Evolutionary conservation across 441 rosid genomes (phyloP).

Genomic region (Aleurites moluccanus): DNA sequence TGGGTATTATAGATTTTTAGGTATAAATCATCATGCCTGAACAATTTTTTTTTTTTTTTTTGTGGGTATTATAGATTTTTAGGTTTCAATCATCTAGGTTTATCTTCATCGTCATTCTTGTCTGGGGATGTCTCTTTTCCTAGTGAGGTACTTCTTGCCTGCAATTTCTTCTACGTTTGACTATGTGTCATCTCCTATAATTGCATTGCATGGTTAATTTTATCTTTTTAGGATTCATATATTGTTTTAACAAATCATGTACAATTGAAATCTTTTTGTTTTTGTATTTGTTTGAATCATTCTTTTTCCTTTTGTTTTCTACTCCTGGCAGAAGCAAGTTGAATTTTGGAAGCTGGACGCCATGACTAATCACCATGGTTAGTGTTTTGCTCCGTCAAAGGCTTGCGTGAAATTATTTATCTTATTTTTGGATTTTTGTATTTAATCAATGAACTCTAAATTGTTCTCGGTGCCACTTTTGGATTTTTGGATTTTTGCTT

Average conservation of each 20-base stretch:
- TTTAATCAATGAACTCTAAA: too few species aligned
- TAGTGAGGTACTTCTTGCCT: slow-evolving; percentile 39
- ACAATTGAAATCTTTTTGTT: neutral
- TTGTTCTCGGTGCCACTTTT: too few species aligned
- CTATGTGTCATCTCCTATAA: neutral
- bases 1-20: slow-evolving; percentile 1
- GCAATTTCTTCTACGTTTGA: slow-evolving; percentile 11
- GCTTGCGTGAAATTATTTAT: neutral
- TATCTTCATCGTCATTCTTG: slow-evolving; percentile 36
- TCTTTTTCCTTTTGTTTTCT: slow-evolving; percentile 17
- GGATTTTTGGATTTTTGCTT: too few species aligned
- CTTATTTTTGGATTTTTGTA: neutral
- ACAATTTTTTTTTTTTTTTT: too few species aligned
- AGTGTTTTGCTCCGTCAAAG: slow-evolving; percentile 28
- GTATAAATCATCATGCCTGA: slow-evolving; percentile 39
- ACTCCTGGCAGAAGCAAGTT: slow-evolving; percentile 43
- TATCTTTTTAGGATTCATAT: neutral
- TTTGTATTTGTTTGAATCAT: neutral
- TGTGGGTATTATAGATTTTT: too few species aligned
- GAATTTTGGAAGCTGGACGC: slow-evolving; percentile 50
- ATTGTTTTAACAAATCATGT: neutral
- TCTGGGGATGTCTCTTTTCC: slow-evolving; percentile 39
- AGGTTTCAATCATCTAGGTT: slow-evolving; percentile 39
- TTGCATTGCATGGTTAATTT: slow-evolving; percentile 5
- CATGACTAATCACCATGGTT: slow-evolving; percentile 39